phyloP scores from a whole-genome alignment of 768 basidiomycete genomes.

The Boletus pseudopeckii region DNA sequence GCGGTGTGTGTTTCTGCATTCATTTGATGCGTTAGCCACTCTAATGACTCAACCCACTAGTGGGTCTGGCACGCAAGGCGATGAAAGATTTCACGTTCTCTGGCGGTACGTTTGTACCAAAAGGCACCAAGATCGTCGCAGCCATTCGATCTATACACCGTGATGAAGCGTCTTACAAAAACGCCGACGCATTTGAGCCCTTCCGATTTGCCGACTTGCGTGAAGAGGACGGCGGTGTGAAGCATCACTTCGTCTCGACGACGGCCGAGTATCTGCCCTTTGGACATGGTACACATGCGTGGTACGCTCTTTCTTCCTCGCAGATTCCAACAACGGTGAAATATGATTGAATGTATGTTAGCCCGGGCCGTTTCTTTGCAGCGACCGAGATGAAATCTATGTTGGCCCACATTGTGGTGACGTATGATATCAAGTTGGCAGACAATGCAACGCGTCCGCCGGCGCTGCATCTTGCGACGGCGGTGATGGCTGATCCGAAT shows the following conservation, averaged over 20 bases:
- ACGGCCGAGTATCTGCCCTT: conserved; percentile 19
- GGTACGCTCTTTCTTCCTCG: background rate
- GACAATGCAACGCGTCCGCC: too few species aligned
- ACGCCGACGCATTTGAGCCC: conserved; percentile 10
- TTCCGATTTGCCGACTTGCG: conserved; percentile 7
- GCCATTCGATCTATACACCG: conserved; percentile 22
- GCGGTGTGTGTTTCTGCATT: conserved; percentile 19
- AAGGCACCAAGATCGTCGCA: conserved; percentile 27
- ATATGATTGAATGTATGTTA: background rate
- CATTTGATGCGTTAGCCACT: background rate
- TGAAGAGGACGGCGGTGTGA: conserved; percentile 28
- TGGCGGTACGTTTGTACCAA: conserved; percentile 37
- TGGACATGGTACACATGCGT: background rate
- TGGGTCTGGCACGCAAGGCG: conserved; percentile 31
- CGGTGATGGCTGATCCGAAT: too few species aligned
- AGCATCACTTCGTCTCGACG: conserved; percentile 35
- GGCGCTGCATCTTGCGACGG: too few species aligned
- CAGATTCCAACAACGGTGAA: background rate
- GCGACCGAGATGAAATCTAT: background rate
- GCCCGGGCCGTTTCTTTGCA: conserved; percentile 15
- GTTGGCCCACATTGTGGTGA: too few species aligned
- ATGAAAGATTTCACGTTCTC: conserved; percentile 34
- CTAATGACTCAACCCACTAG: conserved; percentile 25
- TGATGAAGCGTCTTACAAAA: conserved; percentile 25
- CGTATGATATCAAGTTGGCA: too few species aligned